A percentile compares a stretch with the other conserved stretches of the same genome.
Evolutionary conservation across 2,329 filamentous ascomycete species (phyloP).

Genomic region (Cytospora piceicola): DNA sequence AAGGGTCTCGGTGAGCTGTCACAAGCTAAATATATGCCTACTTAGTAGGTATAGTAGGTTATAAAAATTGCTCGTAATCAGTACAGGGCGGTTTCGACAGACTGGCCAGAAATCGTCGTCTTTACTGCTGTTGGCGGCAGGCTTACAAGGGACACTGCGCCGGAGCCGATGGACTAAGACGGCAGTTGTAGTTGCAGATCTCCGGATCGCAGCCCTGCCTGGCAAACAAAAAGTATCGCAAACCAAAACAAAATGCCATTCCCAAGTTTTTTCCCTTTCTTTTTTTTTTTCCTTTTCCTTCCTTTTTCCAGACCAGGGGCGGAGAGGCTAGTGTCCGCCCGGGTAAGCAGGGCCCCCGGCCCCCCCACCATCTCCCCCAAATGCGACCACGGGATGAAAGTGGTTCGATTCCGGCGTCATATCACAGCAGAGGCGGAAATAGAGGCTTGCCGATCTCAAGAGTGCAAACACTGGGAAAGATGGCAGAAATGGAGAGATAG

Average conservation of each 20-base stretch:
- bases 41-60: neutral
- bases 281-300: too few relatives aligned
- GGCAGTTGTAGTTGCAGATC: neutral
- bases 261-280: too few relatives aligned
- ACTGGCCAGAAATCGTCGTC: too few relatives aligned
- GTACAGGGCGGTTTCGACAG: too few relatives aligned
- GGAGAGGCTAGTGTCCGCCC: slow-evolving; percentile 1
- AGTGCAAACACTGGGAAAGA: neutral
- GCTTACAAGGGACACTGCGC: neutral
- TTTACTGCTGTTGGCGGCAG: neutral
- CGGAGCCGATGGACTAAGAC: neutral
- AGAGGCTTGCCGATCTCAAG: slow-evolving; percentile 26
- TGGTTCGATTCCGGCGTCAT: slow-evolving; percentile 29
- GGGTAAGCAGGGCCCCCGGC: neutral
- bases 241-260: too few relatives aligned
- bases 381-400: slow-evolving; percentile 22
- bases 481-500: neutral
- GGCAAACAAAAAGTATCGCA: too few relatives aligned
- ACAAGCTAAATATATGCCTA: slow-evolving; percentile 2
- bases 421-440: slow-evolving; percentile 20
- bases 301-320: neutral
- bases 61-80: neutral
- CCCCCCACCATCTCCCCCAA: slow-evolving; percentile 4
- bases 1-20: slow-evolving; percentile 20
- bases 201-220: slow-evolving; percentile 4